These are phyloP conservation scores for Clonostachys rhizophaga DNA, from an alignment of 2,329 filamentous ascomycete species.

Conservation along the genomic window DNA sequence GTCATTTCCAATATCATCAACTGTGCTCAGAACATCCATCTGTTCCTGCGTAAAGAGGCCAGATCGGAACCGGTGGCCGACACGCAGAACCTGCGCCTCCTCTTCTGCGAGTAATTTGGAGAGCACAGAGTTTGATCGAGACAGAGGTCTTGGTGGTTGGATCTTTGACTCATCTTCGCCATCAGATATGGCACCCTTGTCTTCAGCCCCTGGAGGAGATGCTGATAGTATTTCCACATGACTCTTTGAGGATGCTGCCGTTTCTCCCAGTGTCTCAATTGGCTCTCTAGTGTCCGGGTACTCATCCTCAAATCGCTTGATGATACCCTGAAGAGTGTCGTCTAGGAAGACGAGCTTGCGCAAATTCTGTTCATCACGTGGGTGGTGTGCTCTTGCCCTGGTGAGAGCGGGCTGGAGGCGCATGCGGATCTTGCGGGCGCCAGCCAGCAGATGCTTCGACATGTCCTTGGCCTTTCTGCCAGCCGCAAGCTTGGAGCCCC, in stretches of 20 bases:
- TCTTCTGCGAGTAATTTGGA: conserved; percentile 51
- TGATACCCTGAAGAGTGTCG: conserved; percentile 83
- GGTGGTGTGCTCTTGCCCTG: conserved; percentile 62
- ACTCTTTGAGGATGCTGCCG: not conserved
- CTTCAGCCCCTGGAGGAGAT: conserved; percentile 13
- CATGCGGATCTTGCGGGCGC: conserved; percentile 81
- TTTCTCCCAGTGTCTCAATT: not conserved
- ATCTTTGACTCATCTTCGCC: conserved; percentile 42
- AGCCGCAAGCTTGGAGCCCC: conserved; percentile 32
- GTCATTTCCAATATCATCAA: conserved; percentile 45
- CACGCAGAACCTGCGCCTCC: conserved; percentile 50
- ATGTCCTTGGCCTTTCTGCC: conserved; percentile 77
- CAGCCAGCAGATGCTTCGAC: conserved; percentile 83
- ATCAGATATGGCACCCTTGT: conserved; percentile 34
- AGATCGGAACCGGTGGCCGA: conserved; percentile 51
- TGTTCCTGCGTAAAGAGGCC: conserved; percentile 48
- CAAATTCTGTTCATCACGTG: conserved; percentile 71
- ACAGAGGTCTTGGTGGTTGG: conserved; percentile 31
- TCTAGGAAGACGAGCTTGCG: conserved; percentile 85
- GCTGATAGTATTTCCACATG: conserved; percentile 11
- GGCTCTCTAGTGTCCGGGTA: conserved; percentile 76
- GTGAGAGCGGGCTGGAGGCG: conserved; percentile 79
- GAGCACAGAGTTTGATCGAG: conserved; percentile 48
- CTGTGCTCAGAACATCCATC: conserved; percentile 39
- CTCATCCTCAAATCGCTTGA: conserved; percentile 92